phyloP scores from a whole-genome alignment of 83 land plant genomes.

The Picea abies region DNA sequence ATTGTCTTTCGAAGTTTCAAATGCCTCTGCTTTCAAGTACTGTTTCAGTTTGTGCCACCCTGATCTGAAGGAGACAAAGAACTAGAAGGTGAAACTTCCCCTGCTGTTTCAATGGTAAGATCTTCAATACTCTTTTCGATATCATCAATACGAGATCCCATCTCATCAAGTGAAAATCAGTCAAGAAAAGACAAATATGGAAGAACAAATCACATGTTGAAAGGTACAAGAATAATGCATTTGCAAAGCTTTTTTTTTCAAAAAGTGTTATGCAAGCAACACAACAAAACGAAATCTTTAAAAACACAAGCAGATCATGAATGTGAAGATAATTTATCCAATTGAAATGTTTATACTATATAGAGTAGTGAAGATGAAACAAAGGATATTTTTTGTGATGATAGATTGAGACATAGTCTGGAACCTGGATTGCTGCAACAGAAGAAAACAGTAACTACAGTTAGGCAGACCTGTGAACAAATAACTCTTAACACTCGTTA shows the following conservation, averaged over 20 bases:
- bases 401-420: slow-evolving; percentile 86
- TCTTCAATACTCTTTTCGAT: slow-evolving; percentile 93
- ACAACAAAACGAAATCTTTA: background rate
- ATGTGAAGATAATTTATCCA: background rate
- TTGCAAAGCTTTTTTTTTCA: background rate
- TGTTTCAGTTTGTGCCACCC: background rate
- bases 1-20: no score
- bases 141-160: slow-evolving; percentile 88
- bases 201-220: background rate
- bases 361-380: background rate
- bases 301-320: background rate
- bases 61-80: background rate
- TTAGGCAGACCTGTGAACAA: background rate
- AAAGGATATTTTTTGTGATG: slow-evolving; percentile 85
- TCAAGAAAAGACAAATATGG: slow-evolving; percentile 28
- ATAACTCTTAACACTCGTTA: background rate
- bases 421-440: slow-evolving; percentile 84
- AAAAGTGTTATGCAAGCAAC: background rate
- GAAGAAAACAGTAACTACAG: background rate
- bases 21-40: background rate
- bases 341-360: background rate
- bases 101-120: slow-evolving; percentile 71
- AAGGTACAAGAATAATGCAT: slow-evolving; percentile 4
- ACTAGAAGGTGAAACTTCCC: slow-evolving; percentile 54
- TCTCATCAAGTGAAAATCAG: slow-evolving; percentile 77